Percentiles rank a stretch among this genome's conserved stretches.
Conservation (phyloP, 2,329 filamentous ascomycete species). For the Calcarisporium arbuscula region DNA sequence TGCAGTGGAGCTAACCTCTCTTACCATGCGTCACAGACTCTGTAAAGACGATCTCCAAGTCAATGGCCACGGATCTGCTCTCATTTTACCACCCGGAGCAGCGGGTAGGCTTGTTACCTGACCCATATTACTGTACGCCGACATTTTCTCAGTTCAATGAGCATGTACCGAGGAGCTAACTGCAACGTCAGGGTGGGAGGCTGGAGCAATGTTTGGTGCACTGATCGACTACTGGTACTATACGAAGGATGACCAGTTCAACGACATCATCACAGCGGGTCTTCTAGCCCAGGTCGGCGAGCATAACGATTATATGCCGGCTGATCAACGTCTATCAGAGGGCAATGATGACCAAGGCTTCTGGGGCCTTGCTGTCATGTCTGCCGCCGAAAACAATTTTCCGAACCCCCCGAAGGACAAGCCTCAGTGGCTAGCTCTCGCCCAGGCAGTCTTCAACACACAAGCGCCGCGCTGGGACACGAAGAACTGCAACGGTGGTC, state of each 20-base stretch:
- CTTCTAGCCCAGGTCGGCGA: constrained; percentile 70
- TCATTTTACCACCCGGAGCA: constrained; percentile 37
- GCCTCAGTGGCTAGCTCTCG: constrained; percentile 65
- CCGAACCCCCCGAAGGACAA: constrained; percentile 48
- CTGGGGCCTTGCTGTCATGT: constrained; percentile 66
- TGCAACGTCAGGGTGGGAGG: constrained; percentile 56
- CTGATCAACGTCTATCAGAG: constrained; percentile 60
- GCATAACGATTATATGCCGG: constrained; percentile 71
- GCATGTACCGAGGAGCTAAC: background rate
- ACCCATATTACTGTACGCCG: constrained; percentile 46
- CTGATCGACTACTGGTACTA: constrained; percentile 83
- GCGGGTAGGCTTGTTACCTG: constrained; percentile 44
- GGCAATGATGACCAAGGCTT: constrained; percentile 74
- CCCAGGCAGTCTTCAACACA: constrained; percentile 75
- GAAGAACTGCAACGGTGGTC: constrained; percentile 62
- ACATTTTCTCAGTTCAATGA: background rate
- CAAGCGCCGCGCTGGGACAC: constrained; percentile 69
- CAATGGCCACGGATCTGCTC: constrained; percentile 45
- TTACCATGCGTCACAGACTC: constrained; percentile 33
- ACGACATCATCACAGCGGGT: constrained; percentile 58
- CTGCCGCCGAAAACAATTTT: constrained; percentile 64
- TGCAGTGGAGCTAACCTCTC: constrained; percentile 1
- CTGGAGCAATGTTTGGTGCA: constrained; percentile 63
- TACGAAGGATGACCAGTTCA: constrained; percentile 67
- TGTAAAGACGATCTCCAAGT: constrained; percentile 40